phyloP scores from a whole-genome alignment of 352 stramenopile species.

The Thalassiosira pacifica region DNA sequence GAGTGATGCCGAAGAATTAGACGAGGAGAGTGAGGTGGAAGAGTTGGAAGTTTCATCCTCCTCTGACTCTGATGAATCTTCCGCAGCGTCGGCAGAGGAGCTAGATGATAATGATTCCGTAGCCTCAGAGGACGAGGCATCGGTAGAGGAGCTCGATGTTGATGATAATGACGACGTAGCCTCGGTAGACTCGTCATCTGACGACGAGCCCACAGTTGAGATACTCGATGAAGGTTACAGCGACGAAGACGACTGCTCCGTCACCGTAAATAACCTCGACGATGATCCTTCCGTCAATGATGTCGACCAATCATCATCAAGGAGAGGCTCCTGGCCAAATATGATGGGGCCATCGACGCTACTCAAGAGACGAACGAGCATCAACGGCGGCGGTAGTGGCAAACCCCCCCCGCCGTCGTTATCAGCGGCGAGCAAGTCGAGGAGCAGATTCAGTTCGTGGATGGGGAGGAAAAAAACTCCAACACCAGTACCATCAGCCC shows the following conservation, averaged over 20 bases:
- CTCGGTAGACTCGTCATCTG: too few relatives aligned
- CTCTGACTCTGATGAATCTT: not conserved
- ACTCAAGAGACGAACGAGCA: not conserved
- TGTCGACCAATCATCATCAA: not conserved
- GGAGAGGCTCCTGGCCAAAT: not conserved
- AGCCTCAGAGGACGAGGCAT: not conserved
- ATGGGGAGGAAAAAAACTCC: constrained; percentile 18
- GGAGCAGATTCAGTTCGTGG: constrained; percentile 20
- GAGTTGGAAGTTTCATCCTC: not conserved
- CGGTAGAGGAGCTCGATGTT: not conserved
- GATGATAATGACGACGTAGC: not conserved
- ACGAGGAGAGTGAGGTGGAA: not conserved
- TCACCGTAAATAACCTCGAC: not conserved
- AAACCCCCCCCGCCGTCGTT: not conserved
- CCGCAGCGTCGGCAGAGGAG: not conserved
- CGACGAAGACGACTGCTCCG: not conserved
- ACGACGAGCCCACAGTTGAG: too few relatives aligned
- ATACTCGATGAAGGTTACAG: constrained; percentile 2
- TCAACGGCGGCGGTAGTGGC: not conserved
- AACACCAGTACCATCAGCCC: too few relatives aligned
- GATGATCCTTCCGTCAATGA: not conserved
- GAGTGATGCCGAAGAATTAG: not conserved
- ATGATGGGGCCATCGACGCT: not conserved
- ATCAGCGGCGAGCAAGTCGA: not conserved
- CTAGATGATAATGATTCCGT: not conserved